phyloP scores from a whole-genome alignment of 805 yeast genomes.

The Yarrowia sp. region DNA sequence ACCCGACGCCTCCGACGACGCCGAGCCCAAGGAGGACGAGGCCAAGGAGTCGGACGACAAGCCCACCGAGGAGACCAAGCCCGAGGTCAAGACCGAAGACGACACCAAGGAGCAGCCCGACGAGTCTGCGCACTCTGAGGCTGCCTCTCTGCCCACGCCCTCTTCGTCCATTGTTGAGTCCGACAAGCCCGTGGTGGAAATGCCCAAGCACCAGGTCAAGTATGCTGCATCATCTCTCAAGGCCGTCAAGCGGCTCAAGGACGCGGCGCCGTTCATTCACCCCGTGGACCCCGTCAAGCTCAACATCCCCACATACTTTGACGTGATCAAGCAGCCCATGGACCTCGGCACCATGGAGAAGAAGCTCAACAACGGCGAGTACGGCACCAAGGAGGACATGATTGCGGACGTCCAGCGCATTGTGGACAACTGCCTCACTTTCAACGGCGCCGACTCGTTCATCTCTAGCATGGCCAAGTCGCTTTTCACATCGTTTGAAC shows the following conservation, averaged over 20 bases:
- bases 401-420: constrained; percentile 78
- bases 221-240: constrained; percentile 76
- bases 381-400: constrained; percentile 65
- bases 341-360: constrained; percentile 87
- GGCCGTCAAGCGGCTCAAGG: constrained; percentile 85
- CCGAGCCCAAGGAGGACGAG: constrained; percentile 31
- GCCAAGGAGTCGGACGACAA: constrained; percentile 28
- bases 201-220: constrained; percentile 69
- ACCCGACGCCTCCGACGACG: constrained; percentile 8
- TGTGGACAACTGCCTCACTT: constrained; percentile 75
- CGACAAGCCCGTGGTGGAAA: constrained; percentile 23
- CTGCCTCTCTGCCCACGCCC: constrained; percentile 16
- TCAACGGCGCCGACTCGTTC: constrained; percentile 79
- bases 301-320: constrained; percentile 87
- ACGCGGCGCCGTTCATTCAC: constrained; percentile 81
- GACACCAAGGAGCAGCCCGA: neutral
- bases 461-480: constrained; percentile 91
- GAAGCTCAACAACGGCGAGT: constrained; percentile 67
- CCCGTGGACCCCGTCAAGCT: constrained; percentile 90
- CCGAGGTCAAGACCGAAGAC: constrained; percentile 25
- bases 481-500: constrained; percentile 87
- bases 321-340: constrained; percentile 84
- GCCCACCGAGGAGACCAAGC: constrained; percentile 23
- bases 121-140: constrained; percentile 13
- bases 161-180: neutral